These are phyloP conservation scores for Strigomonas culicis DNA, from an alignment of 208 protist genomes.

Conservation along the genomic window DNA sequence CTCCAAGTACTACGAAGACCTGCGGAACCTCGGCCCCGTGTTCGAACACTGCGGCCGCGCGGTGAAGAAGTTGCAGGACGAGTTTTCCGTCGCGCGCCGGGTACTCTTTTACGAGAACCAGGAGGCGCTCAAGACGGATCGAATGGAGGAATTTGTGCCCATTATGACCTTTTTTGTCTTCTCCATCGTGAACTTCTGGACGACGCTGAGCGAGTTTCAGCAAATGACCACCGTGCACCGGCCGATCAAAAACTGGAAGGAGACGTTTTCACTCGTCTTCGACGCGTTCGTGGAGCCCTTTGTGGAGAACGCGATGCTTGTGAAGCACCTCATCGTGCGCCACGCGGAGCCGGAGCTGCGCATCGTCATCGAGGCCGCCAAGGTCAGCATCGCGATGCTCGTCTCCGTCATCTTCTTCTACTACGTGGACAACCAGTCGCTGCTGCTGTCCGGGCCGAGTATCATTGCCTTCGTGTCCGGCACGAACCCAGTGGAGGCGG, in stretches of 20 bases:
- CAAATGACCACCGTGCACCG: slow-evolving; percentile 22
- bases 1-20: slow-evolving; percentile 41
- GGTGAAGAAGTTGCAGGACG: slow-evolving; percentile 57
- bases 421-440: slow-evolving; percentile 47
- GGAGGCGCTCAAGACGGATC: slow-evolving; percentile 13
- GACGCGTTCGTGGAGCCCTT: slow-evolving; percentile 35
- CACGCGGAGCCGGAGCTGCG: slow-evolving; percentile 40
- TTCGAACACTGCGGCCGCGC: slow-evolving; percentile 46
- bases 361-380: slow-evolving; percentile 66
- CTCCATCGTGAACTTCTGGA: slow-evolving; percentile 75
- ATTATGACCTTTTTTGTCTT: slow-evolving; percentile 86
- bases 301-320: slow-evolving; percentile 33
- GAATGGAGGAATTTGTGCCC: slow-evolving; percentile 76
- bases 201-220: slow-evolving; percentile 50
- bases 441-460: slow-evolving; percentile 62
- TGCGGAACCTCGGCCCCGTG: slow-evolving; percentile 28
- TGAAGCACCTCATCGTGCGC: slow-evolving; percentile 29
- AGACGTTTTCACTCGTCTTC: slow-evolving; percentile 28
- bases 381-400: slow-evolving; percentile 75
- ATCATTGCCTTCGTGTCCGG: slow-evolving; percentile 80
- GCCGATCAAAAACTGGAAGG: slow-evolving; percentile 20
- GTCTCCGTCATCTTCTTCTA: slow-evolving; percentile 76
- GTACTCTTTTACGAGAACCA: slow-evolving; percentile 58
- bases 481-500: slow-evolving; percentile 65
- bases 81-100: slow-evolving; percentile 53